Conservation (phyloP, 1,284 basidiomycete genomes). For the Ustilago xerochloae region DNA sequence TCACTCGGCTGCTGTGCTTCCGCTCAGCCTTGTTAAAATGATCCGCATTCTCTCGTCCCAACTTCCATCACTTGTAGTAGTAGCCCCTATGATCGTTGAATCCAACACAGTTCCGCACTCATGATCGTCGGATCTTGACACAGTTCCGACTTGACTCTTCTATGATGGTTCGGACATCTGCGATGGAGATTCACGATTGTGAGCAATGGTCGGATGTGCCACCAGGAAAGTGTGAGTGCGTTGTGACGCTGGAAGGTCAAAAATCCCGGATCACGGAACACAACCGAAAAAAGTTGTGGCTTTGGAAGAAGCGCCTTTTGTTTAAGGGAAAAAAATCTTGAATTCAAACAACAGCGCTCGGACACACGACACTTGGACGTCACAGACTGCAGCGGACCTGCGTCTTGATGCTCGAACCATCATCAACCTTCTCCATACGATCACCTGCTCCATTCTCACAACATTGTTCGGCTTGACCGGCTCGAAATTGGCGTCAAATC, state of each 20-base stretch:
- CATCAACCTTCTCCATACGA: neutral
- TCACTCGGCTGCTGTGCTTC: no score
- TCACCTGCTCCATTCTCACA: neutral
- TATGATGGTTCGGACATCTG: no score
- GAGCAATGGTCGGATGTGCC: neutral
- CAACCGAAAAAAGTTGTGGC: neutral
- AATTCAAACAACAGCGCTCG: neutral
- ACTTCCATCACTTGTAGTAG: slow-evolving; percentile 12
- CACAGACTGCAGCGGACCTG: no score
- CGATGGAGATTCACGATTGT: neutral
- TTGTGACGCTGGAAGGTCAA: neutral
- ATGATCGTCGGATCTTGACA: no score
- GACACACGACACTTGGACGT: slow-evolving; percentile 8
- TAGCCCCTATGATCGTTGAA: slow-evolving; percentile 3
- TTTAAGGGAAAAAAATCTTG: neutral
- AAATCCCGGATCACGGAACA: slow-evolving; percentile 9
- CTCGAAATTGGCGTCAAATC: no score
- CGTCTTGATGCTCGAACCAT: no score
- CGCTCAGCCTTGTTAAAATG: neutral
- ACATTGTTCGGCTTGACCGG: no score
- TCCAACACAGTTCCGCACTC: no score
- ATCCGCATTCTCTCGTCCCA: neutral
- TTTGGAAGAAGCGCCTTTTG: neutral
- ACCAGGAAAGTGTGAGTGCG: no score
- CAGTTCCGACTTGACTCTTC: no score